Base-by-base conservation (phyloP, 2,329 filamentous ascomycete species). In the Talaromyces sp. region DNA sequence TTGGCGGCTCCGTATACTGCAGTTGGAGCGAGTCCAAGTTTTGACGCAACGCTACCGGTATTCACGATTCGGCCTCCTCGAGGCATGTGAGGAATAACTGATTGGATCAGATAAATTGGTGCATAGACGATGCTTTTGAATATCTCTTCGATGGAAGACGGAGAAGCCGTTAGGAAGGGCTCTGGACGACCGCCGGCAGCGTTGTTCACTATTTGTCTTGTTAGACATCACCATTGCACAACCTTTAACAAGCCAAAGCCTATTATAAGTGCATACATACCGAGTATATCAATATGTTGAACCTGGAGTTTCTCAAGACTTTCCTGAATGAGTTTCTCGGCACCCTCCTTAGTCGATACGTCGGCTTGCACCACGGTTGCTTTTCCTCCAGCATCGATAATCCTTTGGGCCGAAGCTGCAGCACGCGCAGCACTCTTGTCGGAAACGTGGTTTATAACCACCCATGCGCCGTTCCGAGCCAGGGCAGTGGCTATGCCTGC, bases 11-110 rank as follows among this genome's bases (percentile, higher is more conserved):
- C 62, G 47, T 69, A 69, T 11, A 66, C 55, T n/a, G 65, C 58
- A 15, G 57, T 32, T 10, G 64, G 57, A 10, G 28, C 52, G 55
- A 67, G 60, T 8, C 60, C 57, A 19, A 69, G 36, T 59, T 72
- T 74, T 11, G 73, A 71, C 11, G 67, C 64, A 54, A 72, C 68
- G 11, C 67, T 68, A 42, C 71, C 69, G 28, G 74, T 67, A 60
- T 76, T 77, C 63, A 76, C 68, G 57, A 77, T 72, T 6, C 74
- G 72, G 28, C 74, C 70, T 19, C 73, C 73, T 11, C 57, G 63
- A 2, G 72, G 71, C 71, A 75, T 75, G 10, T 69, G 57, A 19
- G 62, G 54, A 22, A 67, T 59, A 19, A 57, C 64, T 30, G 67
- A 63, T 60, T 69, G 66, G 1, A 65, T 62, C 9, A 66, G n/a